Percentiles rank a stretch among this genome's conserved stretches.
Evolutionary conservation across 2,329 filamentous ascomycete genomes (phyloP).

Genomic region (Arthroderma sp.): DNA sequence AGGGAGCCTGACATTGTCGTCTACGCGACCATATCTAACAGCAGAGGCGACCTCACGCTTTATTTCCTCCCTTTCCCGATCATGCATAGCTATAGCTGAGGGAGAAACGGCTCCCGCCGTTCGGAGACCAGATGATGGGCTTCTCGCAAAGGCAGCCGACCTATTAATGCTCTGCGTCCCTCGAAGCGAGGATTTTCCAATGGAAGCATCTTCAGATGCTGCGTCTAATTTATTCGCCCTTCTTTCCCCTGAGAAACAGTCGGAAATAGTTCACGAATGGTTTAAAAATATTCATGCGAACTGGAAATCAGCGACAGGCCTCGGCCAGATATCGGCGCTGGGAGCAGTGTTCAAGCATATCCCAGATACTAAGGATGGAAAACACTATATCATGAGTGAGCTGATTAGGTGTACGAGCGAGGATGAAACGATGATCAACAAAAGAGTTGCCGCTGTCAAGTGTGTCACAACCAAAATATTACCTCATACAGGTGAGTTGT

Average conservation of each 20-base stretch:
- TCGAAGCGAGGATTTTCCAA: constrained; percentile 27
- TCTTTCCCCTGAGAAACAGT: constrained; percentile 19
- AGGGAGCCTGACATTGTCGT: constrained; percentile 27
- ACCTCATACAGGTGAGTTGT: constrained; percentile 23
- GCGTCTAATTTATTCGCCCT: constrained; percentile 28
- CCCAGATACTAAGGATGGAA: constrained; percentile 13
- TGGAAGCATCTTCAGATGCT: constrained; percentile 29
- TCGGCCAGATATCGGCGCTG: constrained; percentile 32
- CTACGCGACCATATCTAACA: constrained; percentile 28
- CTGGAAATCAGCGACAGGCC: constrained; percentile 26
- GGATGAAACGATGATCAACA: constrained; percentile 28
- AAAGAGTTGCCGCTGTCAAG: constrained; percentile 28
- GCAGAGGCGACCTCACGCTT: constrained; percentile 29
- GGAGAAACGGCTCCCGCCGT: neutral
- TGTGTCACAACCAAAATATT: constrained; percentile 26
- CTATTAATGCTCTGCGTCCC: constrained; percentile 28
- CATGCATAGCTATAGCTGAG: constrained; percentile 10
- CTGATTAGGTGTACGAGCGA: constrained; percentile 21
- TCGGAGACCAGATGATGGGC: constrained; percentile 11
- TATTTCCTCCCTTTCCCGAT: constrained; percentile 24
- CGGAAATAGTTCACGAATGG: constrained; percentile 27
- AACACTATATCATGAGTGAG: constrained; percentile 20
- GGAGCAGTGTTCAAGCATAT: constrained; percentile 27
- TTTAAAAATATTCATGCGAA: constrained; percentile 25
- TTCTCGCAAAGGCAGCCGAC: constrained; percentile 20